Conservation (phyloP, 208 protist species). For the Wallacemonas sp. region DNA sequence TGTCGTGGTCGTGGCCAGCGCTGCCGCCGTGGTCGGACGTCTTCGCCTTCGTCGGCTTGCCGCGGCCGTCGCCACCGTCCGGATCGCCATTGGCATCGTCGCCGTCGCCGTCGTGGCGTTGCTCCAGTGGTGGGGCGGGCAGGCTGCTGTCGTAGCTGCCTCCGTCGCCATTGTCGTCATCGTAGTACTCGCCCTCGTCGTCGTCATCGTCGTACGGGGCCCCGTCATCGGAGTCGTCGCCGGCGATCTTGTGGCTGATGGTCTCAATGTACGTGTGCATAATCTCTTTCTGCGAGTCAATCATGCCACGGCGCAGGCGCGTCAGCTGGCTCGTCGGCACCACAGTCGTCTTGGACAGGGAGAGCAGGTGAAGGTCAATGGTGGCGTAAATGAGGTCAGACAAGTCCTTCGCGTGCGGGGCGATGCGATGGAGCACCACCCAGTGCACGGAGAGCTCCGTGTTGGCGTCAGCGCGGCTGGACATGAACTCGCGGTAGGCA, state of each 20-base stretch:
- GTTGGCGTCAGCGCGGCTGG: conserved; percentile 55
- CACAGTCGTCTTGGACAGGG: conserved; percentile 68
- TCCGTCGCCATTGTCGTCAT: conserved; percentile 16
- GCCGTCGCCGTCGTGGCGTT: not conserved
- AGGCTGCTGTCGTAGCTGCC: conserved; percentile 13
- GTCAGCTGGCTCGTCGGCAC: conserved; percentile 82
- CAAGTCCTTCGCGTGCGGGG: conserved; percentile 74
- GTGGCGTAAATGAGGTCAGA: conserved; percentile 84
- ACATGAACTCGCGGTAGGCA: conserved; percentile 88
- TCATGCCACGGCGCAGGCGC: conserved; percentile 76
- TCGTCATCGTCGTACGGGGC: conserved; percentile 34
- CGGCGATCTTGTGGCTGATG: conserved; percentile 68
- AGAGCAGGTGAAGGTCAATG: conserved; percentile 84
- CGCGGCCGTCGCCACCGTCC: not conserved
- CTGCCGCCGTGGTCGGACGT: conserved; percentile 4
- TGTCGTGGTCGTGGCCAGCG: conserved; percentile 11
- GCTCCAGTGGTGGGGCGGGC: not conserved
- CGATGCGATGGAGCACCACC: conserved; percentile 89
- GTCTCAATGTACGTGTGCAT: conserved; percentile 85
- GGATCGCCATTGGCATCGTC: not conserved
- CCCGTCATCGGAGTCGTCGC: conserved; percentile 37
- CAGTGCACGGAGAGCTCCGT: conserved; percentile 85
- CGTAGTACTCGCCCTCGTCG: conserved; percentile 28
- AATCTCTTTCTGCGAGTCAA: conserved; percentile 76
- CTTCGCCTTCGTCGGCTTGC: conserved; percentile 4